A percentile compares a stretch with the other conserved stretches of the same genome.
phyloP scores from a whole-genome alignment of 345 rosid genomes.

The Pistacia vera region DNA sequence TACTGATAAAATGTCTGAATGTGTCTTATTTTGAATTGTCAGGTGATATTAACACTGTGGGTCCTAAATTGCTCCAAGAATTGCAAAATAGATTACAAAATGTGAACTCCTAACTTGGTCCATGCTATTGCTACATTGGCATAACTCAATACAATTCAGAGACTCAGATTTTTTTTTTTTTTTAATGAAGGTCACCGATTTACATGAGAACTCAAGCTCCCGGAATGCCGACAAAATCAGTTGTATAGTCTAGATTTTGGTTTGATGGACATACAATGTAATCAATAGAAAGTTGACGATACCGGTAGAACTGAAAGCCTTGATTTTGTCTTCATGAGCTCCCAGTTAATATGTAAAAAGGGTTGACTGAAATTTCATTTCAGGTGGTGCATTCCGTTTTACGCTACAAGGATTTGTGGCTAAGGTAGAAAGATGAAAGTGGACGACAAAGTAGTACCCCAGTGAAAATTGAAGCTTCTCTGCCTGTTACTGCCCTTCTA shows the following conservation, averaged over 20 bases:
- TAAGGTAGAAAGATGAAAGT: neutral
- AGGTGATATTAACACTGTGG: conserved; percentile 26
- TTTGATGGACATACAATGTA: neutral
- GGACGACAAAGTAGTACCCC: too few species aligned
- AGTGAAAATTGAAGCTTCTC: neutral
- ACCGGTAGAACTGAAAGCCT: neutral
- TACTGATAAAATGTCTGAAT: neutral
- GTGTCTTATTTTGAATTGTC: neutral
- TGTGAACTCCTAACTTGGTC: neutral
- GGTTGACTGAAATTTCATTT: neutral
- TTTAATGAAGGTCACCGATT: neutral
- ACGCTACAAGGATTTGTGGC: neutral
- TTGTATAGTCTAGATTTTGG: neutral
- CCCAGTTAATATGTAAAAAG: neutral
- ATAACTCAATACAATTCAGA: neutral
- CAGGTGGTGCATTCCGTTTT: neutral
- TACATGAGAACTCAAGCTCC: neutral
- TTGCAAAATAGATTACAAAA: conserved; percentile 11
- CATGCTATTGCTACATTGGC: neutral
- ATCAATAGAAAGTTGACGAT: neutral
- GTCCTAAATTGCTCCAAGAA: conserved; percentile 23
- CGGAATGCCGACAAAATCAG: neutral
- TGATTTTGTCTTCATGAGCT: neutral
- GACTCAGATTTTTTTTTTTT: neutral
- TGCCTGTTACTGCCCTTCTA: neutral